phyloP scores from a whole-genome alignment of 2,329 filamentous ascomycete genomes.

The Claviceps sp. region DNA sequence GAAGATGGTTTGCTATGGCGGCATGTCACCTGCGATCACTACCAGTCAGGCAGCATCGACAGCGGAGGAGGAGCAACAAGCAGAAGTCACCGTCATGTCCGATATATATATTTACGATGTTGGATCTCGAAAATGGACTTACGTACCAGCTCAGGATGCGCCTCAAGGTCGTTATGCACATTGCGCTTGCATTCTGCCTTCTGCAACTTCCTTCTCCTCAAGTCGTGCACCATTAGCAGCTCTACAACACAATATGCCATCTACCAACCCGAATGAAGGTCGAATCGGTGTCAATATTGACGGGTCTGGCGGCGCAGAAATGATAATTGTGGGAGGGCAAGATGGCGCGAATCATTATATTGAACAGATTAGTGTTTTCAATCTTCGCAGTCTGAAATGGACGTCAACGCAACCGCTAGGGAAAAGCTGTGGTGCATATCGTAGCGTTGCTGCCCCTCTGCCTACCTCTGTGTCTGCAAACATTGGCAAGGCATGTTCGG shows the following conservation, averaged over 20 bases:
- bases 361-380: constrained; percentile 97
- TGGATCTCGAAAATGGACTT: constrained; percentile 69
- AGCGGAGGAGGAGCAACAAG: constrained; percentile 35
- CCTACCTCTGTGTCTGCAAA: constrained; percentile 49
- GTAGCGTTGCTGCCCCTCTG: constrained; percentile 84
- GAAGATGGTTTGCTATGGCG: constrained; percentile 94
- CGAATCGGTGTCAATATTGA: constrained; percentile 80
- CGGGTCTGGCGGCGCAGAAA: constrained; percentile 83
- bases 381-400: constrained; percentile 89
- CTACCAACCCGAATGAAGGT: constrained; percentile 73
- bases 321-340: constrained; percentile 93
- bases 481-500: constrained; percentile 47
- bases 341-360: constrained; percentile 98
- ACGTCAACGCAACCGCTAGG: constrained; percentile 77
- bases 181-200: constrained; percentile 84
- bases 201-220: constrained; percentile 75
- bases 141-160: constrained; percentile 63
- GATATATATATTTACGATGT: constrained; percentile 95
- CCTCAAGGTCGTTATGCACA: constrained; percentile 94
- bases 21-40: constrained; percentile 67
- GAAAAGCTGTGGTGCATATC: constrained; percentile 89
- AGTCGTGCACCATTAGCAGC: constrained; percentile 72
- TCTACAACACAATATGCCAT: constrained; percentile 77
- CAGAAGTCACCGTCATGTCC: constrained; percentile 93
- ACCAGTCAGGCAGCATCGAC: constrained; percentile 32